Conservation (phyloP, 2,329 filamentous ascomycete species). For the Chalaropsis ovoidea region DNA sequence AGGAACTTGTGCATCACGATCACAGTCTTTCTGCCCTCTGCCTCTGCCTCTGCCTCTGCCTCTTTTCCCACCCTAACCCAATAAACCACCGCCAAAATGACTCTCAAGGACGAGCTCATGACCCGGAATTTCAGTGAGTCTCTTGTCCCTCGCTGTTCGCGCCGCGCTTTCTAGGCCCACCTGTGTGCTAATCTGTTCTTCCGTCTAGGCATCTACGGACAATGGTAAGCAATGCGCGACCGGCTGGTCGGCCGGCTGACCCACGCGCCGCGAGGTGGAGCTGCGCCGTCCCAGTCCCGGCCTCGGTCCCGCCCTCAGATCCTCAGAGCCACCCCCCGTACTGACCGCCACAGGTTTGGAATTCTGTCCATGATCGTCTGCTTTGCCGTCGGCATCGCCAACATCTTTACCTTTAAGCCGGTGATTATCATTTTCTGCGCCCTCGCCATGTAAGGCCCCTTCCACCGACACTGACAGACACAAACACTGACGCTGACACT, state of each 20-base stretch:
- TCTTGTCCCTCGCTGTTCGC: constrained; percentile 18
- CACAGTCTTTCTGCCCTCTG: too few species aligned
- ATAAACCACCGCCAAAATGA: constrained; percentile 43
- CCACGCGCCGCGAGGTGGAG: too few species aligned
- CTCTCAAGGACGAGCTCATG: constrained; percentile 61
- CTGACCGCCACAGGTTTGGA: constrained; percentile 45
- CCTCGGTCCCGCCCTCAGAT: too few species aligned
- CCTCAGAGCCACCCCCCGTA: not conserved
- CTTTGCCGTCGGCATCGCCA: constrained; percentile 58
- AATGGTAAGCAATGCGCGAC: constrained; percentile 50
- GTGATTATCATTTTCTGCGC: constrained; percentile 44
- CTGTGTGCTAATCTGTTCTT: constrained; percentile 14
- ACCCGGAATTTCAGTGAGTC: constrained; percentile 64
- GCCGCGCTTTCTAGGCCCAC: not conserved
- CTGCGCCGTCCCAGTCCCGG: too few species aligned
- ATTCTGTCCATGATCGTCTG: constrained; percentile 62
- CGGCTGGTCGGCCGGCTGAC: not conserved
- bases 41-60: not conserved
- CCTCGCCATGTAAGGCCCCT: constrained; percentile 42
- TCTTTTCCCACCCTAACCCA: not conserved
- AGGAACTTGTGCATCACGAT: not conserved
- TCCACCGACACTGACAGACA: too few species aligned
- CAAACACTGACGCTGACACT: not conserved
- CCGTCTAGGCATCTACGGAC: constrained; percentile 56
- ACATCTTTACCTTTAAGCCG: constrained; percentile 49